A percentile compares a stretch with the other conserved stretches of the same genome.
Conservation (phyloP, 1,284 basidiomycete genomes). For the Sanghuangporus sanghuang region DNA sequence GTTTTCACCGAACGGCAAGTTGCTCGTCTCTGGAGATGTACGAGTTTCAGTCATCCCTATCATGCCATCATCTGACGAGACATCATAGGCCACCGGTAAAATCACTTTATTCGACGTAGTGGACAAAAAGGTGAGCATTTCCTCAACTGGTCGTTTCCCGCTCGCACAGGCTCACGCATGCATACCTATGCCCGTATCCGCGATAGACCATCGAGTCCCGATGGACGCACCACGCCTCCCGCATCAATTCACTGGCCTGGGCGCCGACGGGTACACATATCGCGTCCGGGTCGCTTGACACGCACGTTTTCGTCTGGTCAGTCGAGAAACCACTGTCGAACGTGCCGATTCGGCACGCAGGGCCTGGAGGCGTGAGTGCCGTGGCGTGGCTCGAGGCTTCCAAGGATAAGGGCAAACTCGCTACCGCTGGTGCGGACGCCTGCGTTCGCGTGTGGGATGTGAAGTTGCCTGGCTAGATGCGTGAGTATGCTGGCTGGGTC, state of each 20-base stretch:
- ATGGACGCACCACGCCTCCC: conserved; percentile 88
- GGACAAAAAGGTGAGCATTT: conserved; percentile 49
- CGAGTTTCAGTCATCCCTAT: neutral
- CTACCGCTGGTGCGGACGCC: conserved; percentile 80
- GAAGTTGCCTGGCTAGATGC: conserved; percentile 1
- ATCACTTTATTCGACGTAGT: conserved; percentile 74
- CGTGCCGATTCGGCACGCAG: conserved; percentile 81
- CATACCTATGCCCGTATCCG: neutral
- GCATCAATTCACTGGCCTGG: conserved; percentile 79
- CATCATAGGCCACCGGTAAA: conserved; percentile 63
- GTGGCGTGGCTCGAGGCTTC: conserved; percentile 69
- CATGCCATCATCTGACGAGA: neutral
- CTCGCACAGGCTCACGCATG: neutral
- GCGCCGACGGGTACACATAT: conserved; percentile 70
- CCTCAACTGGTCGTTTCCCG: neutral
- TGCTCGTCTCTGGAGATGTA: conserved; percentile 83
- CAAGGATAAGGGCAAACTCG: conserved; percentile 44
- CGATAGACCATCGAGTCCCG: conserved; percentile 57
- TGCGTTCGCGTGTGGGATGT: conserved; percentile 77
- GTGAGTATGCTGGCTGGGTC: neutral
- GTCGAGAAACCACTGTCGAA: conserved; percentile 74
- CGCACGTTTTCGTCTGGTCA: conserved; percentile 88
- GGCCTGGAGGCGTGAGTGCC: conserved; percentile 74
- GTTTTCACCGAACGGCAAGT: conserved; percentile 73
- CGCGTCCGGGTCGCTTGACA: conserved; percentile 88